A percentile compares a stretch with the other conserved stretches of the same genome.
Conservation (phyloP, 2,329 filamentous ascomycete genomes). For the Arthrinium phaeospermum region DNA sequence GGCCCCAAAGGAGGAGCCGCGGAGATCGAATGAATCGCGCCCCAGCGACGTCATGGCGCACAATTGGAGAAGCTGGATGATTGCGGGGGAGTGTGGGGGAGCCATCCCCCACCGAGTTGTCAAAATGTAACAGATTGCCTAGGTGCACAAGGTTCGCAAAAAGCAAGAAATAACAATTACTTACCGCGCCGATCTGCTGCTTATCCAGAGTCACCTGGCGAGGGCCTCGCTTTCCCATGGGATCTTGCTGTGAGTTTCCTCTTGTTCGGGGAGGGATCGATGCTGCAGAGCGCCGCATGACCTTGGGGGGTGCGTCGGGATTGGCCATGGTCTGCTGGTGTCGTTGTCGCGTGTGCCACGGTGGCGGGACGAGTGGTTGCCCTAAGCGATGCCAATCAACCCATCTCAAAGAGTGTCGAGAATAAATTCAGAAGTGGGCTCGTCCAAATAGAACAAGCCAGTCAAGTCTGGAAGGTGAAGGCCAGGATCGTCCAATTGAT, state of each 20-base stretch:
- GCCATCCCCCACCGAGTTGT: neutral
- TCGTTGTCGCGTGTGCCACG: neutral
- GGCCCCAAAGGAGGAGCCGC: neutral
- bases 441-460: neutral
- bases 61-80: neutral
- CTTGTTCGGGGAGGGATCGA: neutral
- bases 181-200: neutral
- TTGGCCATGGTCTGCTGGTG: neutral
- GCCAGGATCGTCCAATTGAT: neutral
- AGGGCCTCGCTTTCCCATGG: neutral
- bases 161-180: neutral
- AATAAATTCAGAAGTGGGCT: neutral
- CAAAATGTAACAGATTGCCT: neutral
- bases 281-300: conserved; percentile 6
- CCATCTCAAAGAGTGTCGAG: neutral
- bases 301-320: neutral
- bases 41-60: conserved; percentile 7
- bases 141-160: neutral
- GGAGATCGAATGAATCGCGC: neutral
- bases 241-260: neutral
- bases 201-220: neutral
- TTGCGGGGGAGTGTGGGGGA: conserved; percentile 11
- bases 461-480: too few relatives aligned
- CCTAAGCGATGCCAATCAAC: neutral
- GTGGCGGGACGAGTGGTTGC: neutral